A percentile compares a stretch with the other conserved stretches of the same genome.
Conservation (phyloP, 2,329 filamentous ascomycete species). For the Aspergillus sp. region DNA sequence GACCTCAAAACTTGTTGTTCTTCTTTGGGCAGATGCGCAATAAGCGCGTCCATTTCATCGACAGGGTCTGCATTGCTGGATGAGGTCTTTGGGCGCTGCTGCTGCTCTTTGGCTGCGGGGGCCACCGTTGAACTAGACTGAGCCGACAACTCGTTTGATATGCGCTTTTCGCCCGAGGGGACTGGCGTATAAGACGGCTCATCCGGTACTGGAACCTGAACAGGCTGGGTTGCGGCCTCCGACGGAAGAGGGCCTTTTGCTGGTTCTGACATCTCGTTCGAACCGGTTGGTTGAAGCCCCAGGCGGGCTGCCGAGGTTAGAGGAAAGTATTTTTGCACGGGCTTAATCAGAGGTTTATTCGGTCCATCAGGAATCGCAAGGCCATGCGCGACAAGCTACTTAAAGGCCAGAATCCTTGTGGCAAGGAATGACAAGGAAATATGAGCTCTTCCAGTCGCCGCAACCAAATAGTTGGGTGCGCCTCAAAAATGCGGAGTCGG, state of each 20-base stretch:
- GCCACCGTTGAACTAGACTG: slow-evolving; percentile 25
- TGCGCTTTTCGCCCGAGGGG: slow-evolving; percentile 13
- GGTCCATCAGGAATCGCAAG: slow-evolving; percentile 11
- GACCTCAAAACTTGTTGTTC: slow-evolving; percentile 67
- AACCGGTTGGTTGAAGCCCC: not conserved
- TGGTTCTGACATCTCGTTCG: slow-evolving; percentile 12
- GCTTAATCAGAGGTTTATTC: not conserved
- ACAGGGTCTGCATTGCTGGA: slow-evolving; percentile 7
- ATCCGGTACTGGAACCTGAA: slow-evolving; percentile 7
- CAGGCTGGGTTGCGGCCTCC: slow-evolving; percentile 6
- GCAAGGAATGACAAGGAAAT: not conserved
- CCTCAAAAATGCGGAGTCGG: not conserved
- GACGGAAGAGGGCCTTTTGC: slow-evolving; percentile 7
- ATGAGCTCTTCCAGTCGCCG: not conserved
- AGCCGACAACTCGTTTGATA: slow-evolving; percentile 17
- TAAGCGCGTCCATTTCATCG: slow-evolving; percentile 52
- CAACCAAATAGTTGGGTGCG: not conserved
- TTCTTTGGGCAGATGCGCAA: slow-evolving; percentile 61
- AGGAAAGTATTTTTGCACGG: not conserved
- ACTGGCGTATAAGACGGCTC: slow-evolving; percentile 5
- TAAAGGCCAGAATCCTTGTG: not conserved
- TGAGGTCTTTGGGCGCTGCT: slow-evolving; percentile 13
- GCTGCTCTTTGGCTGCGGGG: slow-evolving; percentile 19
- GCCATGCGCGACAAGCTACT: not conserved
- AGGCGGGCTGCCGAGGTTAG: not conserved